Evolutionary conservation across 345 rosid genomes (phyloP), one percentile per base, ranked within the genome.

Genomic region (Durio zibethinus): DNA sequence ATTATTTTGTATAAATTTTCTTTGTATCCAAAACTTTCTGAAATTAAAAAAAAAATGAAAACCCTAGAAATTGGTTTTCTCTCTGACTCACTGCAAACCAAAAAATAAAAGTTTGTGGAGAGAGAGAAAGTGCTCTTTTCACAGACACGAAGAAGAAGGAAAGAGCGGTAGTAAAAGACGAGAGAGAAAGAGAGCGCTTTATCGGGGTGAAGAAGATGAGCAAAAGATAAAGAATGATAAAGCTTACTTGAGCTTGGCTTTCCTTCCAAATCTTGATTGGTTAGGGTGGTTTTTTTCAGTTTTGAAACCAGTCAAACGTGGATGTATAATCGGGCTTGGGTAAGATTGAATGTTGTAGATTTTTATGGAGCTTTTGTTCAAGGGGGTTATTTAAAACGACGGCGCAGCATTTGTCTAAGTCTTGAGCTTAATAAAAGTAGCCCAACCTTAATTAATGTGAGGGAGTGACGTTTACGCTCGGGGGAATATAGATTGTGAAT

Each of bases 21-120:
- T 21, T 57, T 57, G 7, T 60, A 50, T 38, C 27, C 10, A 47
- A 57, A 66, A 18, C 23, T 43, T 40, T 33, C 36, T 4, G 2
- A 33, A 33, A 18, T 54, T n/a, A 18, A 54, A 35, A 10, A 16
- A 14, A 25, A 53, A 72, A 21, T 40, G 80, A 73, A 84, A 89
- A 86, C 88, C 87, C 87, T 84, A 86, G 81, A 76, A 84, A 69
- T 68, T 27, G 67, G 67, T 25, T 60, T 33, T 76, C 71, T 76
- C 78, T 56, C 70, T 68, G 25, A 35, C 72, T 75, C n/a, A n/a
- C 59, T 65, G 77, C 57, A 38, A 45, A 20, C 33, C 0, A 21
- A 35, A 52, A 12, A 18, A 36, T 56, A 4, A 25, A 47, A 7
- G 38, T 48, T 8, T 14, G 9, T 5, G 15, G 65, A 40, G 77